Conservation (phyloP, 805 yeast species). For the Ogataea minuta region DNA sequence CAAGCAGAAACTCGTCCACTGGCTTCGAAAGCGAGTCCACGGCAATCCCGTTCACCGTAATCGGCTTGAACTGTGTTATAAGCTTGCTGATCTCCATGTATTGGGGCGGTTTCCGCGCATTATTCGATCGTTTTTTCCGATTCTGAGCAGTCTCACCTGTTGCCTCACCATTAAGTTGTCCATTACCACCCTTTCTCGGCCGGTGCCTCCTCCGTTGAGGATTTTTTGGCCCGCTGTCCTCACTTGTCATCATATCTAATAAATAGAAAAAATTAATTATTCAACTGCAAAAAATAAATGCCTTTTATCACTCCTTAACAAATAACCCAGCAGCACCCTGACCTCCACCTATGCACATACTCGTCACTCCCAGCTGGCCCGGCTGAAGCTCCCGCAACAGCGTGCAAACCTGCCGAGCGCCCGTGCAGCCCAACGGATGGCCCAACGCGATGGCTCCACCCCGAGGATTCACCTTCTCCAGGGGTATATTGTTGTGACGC, state of each 20-base stretch:
- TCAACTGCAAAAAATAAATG: neutral
- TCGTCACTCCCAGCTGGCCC: slow-evolving; percentile 85
- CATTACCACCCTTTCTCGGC: neutral
- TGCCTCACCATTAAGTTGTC: neutral
- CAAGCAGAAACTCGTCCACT: slow-evolving; percentile 18
- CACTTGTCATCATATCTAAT: neutral
- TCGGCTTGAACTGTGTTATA: slow-evolving; percentile 19
- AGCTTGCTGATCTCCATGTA: slow-evolving; percentile 26
- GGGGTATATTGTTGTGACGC: slow-evolving; percentile 61
- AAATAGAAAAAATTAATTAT: neutral
- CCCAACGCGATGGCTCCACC: slow-evolving; percentile 98
- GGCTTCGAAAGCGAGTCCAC: slow-evolving; percentile 19
- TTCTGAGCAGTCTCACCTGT: neutral
- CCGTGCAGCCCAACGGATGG: slow-evolving; percentile 87
- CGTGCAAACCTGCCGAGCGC: slow-evolving; percentile 89
- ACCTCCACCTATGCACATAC: slow-evolving; percentile 98
- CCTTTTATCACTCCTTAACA: slow-evolving; percentile 59
- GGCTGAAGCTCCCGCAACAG: slow-evolving; percentile 72
- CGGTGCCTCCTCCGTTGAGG: neutral
- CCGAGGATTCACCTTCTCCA: slow-evolving; percentile 74
- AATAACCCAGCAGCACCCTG: slow-evolving; percentile 96
- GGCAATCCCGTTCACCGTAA: slow-evolving; percentile 34
- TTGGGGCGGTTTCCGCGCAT: slow-evolving; percentile 13
- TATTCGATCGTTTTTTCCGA: slow-evolving; percentile 1
- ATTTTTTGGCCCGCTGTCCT: neutral